Evolutionary conservation across 1,139 yeast species (phyloP).

Genomic region (Suhomyces bribrorum): DNA sequence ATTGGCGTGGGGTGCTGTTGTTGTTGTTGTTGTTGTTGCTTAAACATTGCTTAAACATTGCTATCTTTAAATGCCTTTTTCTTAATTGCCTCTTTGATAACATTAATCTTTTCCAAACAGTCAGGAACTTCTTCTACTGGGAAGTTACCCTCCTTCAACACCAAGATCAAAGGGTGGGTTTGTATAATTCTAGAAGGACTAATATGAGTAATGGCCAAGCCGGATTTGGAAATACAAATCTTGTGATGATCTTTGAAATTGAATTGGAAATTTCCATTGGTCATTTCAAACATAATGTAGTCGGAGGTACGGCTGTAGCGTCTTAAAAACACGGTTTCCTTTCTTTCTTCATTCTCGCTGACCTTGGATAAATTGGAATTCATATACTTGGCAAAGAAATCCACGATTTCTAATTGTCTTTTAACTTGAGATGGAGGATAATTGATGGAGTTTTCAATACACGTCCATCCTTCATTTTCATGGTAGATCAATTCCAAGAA

Average conservation of each 20-base stretch:
- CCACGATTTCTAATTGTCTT: slow-evolving; percentile 78
- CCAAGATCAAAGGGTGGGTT: slow-evolving; percentile 64
- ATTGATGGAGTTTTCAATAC: slow-evolving; percentile 58
- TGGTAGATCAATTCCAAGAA: slow-evolving; percentile 65
- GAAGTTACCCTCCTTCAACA: slow-evolving; percentile 63
- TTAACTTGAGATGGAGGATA: slow-evolving; percentile 62
- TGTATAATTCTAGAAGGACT: slow-evolving; percentile 75
- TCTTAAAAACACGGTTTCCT: slow-evolving; percentile 73
- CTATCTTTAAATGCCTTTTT: slow-evolving; percentile 41
- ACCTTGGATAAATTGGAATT: slow-evolving; percentile 77
- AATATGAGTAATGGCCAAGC: slow-evolving; percentile 76
- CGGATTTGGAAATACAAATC: slow-evolving; percentile 74
- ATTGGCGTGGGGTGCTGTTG: neutral
- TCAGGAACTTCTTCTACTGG: slow-evolving; percentile 55
- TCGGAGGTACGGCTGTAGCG: slow-evolving; percentile 77
- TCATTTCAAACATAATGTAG: slow-evolving; percentile 88
- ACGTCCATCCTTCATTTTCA: slow-evolving; percentile 70
- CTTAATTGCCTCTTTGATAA: slow-evolving; percentile 44
- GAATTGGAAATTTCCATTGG: slow-evolving; percentile 90
- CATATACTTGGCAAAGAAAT: slow-evolving; percentile 83
- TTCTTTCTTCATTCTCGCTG: slow-evolving; percentile 57
- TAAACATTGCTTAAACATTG: neutral
- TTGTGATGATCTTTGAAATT: slow-evolving; percentile 95
- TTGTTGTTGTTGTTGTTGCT: neutral
- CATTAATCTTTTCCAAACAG: slow-evolving; percentile 44